Evolutionary conservation across 208 protist species (phyloP).

Genomic region (Angomonas ambiguus): DNA sequence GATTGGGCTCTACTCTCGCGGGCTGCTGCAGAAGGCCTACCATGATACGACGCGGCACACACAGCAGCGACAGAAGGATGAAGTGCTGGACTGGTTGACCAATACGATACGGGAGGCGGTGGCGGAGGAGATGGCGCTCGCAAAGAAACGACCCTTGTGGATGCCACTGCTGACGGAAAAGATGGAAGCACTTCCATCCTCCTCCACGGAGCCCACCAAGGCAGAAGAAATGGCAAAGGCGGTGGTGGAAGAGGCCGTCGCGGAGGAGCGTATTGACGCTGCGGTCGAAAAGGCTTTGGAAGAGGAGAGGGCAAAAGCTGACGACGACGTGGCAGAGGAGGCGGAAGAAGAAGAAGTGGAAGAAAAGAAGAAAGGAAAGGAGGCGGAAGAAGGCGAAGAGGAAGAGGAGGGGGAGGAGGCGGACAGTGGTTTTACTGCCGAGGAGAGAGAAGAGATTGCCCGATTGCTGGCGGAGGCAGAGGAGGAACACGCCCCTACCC

Average conservation of each 20-base stretch:
- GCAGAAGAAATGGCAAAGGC: slow-evolving; percentile 7
- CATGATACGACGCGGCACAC: slow-evolving; percentile 15
- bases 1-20: slow-evolving; percentile 60
- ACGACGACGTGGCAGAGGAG: not conserved
- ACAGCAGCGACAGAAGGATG: slow-evolving; percentile 40
- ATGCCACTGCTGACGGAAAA: slow-evolving; percentile 8
- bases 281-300: slow-evolving; percentile 3
- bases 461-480: slow-evolving; percentile 26
- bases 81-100: slow-evolving; percentile 78
- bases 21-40: slow-evolving; percentile 58
- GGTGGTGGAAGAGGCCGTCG: slow-evolving; percentile 17
- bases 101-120: slow-evolving; percentile 72
- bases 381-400: not conserved
- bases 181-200: not conserved
- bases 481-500: slow-evolving; percentile 27
- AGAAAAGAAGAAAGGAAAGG: slow-evolving; percentile 12
- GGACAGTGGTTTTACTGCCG: not conserved
- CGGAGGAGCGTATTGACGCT: not conserved
- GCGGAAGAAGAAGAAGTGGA: not conserved
- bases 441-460: slow-evolving; percentile 17
- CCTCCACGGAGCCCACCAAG: slow-evolving; percentile 13
- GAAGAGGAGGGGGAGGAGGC: slow-evolving; percentile 9
- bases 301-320: not conserved
- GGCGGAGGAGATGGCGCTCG: slow-evolving; percentile 62
- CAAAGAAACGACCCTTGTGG: slow-evolving; percentile 5